These are phyloP conservation scores for Dioscorea alata DNA, from an alignment of 106 monocot species.

Conservation along the genomic window DNA sequence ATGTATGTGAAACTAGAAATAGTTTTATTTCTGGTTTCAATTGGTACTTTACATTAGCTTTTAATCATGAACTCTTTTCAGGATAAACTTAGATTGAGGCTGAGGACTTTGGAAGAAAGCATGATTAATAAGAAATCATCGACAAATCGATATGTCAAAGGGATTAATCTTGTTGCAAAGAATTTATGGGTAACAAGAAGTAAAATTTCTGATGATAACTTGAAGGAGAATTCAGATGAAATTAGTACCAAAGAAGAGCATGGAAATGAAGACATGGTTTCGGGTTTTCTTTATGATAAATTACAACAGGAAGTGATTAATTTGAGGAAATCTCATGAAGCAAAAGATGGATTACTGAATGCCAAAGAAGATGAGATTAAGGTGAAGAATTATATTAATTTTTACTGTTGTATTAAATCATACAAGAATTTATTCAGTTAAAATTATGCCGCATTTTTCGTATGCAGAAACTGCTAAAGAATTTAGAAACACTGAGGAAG, in stretches of 20 bases:
- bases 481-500: constrained; percentile 23
- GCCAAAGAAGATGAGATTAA: constrained; percentile 38
- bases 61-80: not conserved
- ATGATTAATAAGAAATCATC: constrained; percentile 20
- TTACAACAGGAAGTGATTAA: constrained; percentile 39
- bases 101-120: constrained; percentile 57
- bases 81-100: constrained; percentile 51
- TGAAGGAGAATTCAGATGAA: constrained; percentile 31
- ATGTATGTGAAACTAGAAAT: constrained; percentile 19
- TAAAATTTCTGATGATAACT: constrained; percentile 22
- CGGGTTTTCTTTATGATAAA: constrained; percentile 45
- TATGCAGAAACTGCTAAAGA: constrained; percentile 30
- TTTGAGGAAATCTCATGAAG: constrained; percentile 29
- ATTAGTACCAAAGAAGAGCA: constrained; percentile 4
- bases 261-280: constrained; percentile 30
- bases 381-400: constrained; percentile 15
- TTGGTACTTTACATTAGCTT: not conserved
- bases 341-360: constrained; percentile 24
- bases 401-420: not conserved
- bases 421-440: no score
- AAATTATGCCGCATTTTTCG: not conserved
- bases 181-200: constrained; percentile 29
- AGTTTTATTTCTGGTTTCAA: not conserved
- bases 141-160: not conserved
- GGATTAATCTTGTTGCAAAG: constrained; percentile 22